phyloP scores from a whole-genome alignment of 441 rosid species.

The Gossypium trilobum region DNA sequence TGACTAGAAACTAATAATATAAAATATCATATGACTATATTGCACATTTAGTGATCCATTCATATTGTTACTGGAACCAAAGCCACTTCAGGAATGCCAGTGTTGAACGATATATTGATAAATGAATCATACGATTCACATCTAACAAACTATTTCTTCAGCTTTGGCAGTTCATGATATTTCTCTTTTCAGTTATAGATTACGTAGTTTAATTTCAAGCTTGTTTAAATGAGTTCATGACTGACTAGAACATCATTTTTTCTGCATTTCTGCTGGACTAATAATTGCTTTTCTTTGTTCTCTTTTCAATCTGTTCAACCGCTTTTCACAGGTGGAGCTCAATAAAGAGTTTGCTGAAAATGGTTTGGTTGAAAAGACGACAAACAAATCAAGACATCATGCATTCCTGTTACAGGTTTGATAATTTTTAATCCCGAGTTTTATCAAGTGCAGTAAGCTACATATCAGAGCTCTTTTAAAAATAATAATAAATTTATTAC shows the following conservation, averaged over 20 bases:
- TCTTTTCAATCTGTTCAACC: conserved; percentile 2
- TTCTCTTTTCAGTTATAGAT: neutral
- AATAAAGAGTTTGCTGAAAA: conserved; percentile 41
- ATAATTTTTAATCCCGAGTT: neutral
- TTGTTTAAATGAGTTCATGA: neutral
- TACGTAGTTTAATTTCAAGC: conserved; percentile 4
- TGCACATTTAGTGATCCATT: neutral
- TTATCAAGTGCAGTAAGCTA: neutral
- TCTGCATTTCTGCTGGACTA: neutral
- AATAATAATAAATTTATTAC: neutral
- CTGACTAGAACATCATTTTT: neutral
- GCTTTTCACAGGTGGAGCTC: conserved; percentile 57
- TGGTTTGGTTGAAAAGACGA: conserved; percentile 26
- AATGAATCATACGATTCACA: neutral
- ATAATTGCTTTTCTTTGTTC: conserved; percentile 9
- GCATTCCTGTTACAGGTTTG: conserved; percentile 59
- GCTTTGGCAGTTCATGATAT: neutral
- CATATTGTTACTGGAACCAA: neutral
- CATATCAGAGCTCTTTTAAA: conserved; percentile 6
- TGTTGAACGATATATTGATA: neutral
- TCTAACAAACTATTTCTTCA: neutral
- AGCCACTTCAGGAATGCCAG: neutral
- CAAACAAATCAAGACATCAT: conserved; percentile 52
- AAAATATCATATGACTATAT: neutral
- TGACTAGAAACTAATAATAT: neutral